A percentile compares a stretch with the other conserved stretches of the same genome.
phyloP scores from a whole-genome alignment of 2,329 filamentous ascomycete genomes.

The Ceratocystiopsis minuta region DNA sequence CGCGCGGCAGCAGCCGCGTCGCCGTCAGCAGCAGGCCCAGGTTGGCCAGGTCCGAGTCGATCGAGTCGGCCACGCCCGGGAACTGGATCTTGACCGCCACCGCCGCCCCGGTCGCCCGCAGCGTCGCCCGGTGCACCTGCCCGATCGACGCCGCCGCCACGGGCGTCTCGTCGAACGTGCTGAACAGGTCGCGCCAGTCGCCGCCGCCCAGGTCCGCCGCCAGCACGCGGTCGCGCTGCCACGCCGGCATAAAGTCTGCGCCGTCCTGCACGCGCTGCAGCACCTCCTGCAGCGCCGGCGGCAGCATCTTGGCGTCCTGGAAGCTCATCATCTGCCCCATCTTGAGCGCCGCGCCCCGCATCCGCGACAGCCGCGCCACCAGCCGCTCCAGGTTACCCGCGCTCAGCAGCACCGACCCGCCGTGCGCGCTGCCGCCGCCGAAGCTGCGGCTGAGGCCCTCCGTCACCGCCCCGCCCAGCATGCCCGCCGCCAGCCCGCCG shows the following conservation, averaged over 20 bases:
- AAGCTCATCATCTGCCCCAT: constrained; percentile 97
- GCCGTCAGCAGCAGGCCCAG: constrained; percentile 79
- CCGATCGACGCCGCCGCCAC: constrained; percentile 94
- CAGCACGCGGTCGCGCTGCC: constrained; percentile 76
- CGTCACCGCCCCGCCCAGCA: constrained; percentile 81
- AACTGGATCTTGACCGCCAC: constrained; percentile 98
- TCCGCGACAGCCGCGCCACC: constrained; percentile 80
- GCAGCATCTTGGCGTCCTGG: constrained; percentile 91
- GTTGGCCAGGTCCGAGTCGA: constrained; percentile 92
- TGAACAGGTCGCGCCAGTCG: constrained; percentile 72
- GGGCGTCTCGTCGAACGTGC: constrained; percentile 72
- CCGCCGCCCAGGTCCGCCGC: constrained; percentile 51
- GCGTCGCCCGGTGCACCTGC: constrained; percentile 73
- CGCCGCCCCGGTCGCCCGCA: constrained; percentile 53
- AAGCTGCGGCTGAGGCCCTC: constrained; percentile 70
- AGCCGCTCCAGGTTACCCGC: constrained; percentile 82
- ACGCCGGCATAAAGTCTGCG: constrained; percentile 94
- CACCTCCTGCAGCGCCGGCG: constrained; percentile 70
- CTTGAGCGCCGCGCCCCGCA: constrained; percentile 95
- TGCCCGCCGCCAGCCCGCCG: constrained; percentile 76
- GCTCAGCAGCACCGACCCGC: constrained; percentile 73
- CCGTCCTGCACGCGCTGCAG: constrained; percentile 88
- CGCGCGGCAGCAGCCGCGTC: constrained; percentile 74
- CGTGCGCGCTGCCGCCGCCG: constrained; percentile 37
- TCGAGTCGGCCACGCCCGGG: constrained; percentile 85